Base-by-base conservation (phyloP, 768 basidiomycete species). In the Hypholoma fasciculare region DNA sequence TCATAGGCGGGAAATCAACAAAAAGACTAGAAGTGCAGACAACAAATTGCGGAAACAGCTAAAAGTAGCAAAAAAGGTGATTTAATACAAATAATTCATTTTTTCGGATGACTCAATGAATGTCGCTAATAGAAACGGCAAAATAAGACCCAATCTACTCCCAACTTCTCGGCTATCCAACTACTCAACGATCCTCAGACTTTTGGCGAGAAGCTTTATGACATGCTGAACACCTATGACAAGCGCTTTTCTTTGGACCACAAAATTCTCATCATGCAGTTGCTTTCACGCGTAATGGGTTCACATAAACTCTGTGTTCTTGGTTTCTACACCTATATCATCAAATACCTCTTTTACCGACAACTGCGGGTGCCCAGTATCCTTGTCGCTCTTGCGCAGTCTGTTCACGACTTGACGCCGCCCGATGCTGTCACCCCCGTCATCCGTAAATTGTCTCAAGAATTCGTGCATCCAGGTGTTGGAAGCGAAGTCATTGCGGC, bases 401-500 rank as follows among this genome's bases (percentile, higher is more conserved):
- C 92, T 13, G 91, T 94, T 0, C 97, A 99, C 71, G 92, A 96
- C 43, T 82, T 96, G 49, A 97, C 95, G 0, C 97, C 96, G 2
- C 96, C 96, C 0, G 96, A 98, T 68, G 92, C 83, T 3, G 77
- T 99, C 6, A 87, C 85, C 4, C 97, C 97, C 12, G 91, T 96
- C 46, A 78, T 99, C 56, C 82, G 86, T 49, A 99, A 98, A 73
- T 76, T 99, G 57, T 95, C 96, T 0, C 86, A 90, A 66, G 96
- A 99, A 69, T 99, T 98, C 64, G 91, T 99, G 2, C 96, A 98
- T 71, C 96, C 96, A 0, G 97, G 97, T 49, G 97, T 98, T 2
- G 93, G 93, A 1, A 85, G 89, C 64, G 95, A 98, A 72, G 94
- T 98, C 66, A 90, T 98, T 60, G 88, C 96, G 1, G 97, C 96